These are phyloP conservation scores for Capsicum baccatum DNA, from an alignment of 257 asterid genomes.

Conservation along the genomic window DNA sequence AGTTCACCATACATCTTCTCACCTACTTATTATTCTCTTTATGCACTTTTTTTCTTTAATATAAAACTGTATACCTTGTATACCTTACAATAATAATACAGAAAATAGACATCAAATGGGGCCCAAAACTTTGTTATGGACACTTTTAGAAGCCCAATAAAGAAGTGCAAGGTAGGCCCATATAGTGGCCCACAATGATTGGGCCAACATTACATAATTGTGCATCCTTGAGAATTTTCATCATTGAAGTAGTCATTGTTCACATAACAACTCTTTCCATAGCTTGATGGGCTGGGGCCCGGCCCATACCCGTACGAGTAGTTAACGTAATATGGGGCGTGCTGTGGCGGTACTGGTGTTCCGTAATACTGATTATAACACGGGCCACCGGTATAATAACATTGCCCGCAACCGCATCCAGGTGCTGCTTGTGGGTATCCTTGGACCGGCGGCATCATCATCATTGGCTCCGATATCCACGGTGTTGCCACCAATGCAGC, in stretches of 20 bases:
- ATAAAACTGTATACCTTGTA: conserved; percentile 11
- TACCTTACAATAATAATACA: neutral
- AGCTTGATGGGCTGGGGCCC: conserved; percentile 25
- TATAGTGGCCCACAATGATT: neutral
- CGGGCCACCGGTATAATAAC: conserved; percentile 51
- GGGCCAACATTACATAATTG: conserved; percentile 50
- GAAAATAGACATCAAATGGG: neutral
- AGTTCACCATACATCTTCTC: neutral
- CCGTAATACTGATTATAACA: conserved; percentile 53
- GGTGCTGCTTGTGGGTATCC: conserved; percentile 56
- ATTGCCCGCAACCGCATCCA: conserved; percentile 49
- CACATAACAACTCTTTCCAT: conserved; percentile 41
- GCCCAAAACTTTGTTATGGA: conserved; percentile 7
- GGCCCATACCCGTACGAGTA: conserved; percentile 39
- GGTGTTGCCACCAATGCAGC: conserved; percentile 24
- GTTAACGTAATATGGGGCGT: conserved; percentile 48
- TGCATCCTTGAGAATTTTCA: conserved; percentile 57
- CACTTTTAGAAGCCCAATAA: conserved; percentile 1
- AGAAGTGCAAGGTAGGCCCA: conserved; percentile 14
- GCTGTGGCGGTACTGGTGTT: conserved; percentile 48
- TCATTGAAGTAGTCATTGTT: conserved; percentile 56
- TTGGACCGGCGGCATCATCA: conserved; percentile 39
- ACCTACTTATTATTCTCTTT: conserved; percentile 24
- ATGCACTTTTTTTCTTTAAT: neutral
- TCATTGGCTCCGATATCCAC: conserved; percentile 34